Conservation (phyloP, 164 flowering plant species). For the Vitis cinerea region DNA sequence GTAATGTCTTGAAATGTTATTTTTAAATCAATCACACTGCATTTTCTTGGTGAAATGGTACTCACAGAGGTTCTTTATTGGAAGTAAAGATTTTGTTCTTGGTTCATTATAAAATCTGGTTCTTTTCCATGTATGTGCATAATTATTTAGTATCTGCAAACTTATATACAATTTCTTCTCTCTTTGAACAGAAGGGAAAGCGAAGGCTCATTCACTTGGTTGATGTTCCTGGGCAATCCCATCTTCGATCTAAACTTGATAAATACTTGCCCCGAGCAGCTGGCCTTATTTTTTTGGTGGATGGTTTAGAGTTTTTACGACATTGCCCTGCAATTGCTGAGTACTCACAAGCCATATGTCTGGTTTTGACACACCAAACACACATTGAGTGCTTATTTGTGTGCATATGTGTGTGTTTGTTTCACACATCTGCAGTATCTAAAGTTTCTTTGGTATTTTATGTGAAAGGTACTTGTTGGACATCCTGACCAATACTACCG, state of each 20-base stretch:
- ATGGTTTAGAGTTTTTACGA: constrained; percentile 17
- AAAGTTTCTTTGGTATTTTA: background rate
- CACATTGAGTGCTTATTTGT: background rate
- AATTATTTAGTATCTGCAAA: too few relatives aligned
- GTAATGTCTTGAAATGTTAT: too few relatives aligned
- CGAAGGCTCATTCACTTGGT: constrained; percentile 6
- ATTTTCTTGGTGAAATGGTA: too few relatives aligned
- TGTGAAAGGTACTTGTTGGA: constrained; percentile 15
- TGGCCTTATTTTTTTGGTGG: constrained; percentile 19
- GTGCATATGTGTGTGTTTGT: background rate
- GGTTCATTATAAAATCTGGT: too few relatives aligned
- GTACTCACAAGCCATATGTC: background rate
- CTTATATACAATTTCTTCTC: too few relatives aligned
- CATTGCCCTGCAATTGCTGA: constrained; percentile 13
- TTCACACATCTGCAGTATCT: too few relatives aligned
- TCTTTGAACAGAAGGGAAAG: too few relatives aligned
- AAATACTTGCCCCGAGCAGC: constrained; percentile 15
- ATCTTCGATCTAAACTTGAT: constrained; percentile 13
- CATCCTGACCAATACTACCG: background rate
- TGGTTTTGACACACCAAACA: background rate
- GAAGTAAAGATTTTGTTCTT: too few relatives aligned
- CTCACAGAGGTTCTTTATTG: too few relatives aligned
- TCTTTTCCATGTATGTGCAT: too few relatives aligned
- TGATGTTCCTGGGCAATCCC: constrained; percentile 19
- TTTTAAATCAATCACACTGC: too few relatives aligned